Percentiles rank a stretch among this genome's conserved stretches.
These are phyloP conservation scores for Tulasnella sp. DNA, from an alignment of 768 basidiomycete species.

Conservation along the genomic window DNA sequence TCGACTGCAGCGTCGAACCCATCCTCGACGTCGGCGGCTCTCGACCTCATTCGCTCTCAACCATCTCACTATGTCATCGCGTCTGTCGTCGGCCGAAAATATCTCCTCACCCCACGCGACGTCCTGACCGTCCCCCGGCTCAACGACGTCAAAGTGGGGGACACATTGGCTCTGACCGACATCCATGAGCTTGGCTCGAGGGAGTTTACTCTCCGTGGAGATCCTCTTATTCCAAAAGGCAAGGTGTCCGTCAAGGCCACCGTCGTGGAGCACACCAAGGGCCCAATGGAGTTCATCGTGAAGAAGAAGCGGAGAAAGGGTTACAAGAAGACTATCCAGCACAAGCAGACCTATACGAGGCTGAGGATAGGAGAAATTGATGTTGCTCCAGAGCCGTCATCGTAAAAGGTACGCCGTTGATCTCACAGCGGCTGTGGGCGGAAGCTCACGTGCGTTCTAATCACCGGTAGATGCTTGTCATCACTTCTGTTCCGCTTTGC, in stretches of 20 bases:
- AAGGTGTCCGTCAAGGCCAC: conserved; percentile 77
- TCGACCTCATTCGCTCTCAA: conserved; percentile 82
- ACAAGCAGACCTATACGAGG: conserved; percentile 95
- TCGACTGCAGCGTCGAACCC: conserved; percentile 25
- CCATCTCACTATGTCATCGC: conserved; percentile 91
- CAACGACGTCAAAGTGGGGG: conserved; percentile 79
- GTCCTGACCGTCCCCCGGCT: conserved; percentile 90
- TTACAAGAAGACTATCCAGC: conserved; percentile 87
- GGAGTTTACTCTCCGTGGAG: conserved; percentile 85
- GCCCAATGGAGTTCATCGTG: conserved; percentile 82
- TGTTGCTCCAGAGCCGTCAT: not conserved
- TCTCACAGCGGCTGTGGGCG: not conserved
- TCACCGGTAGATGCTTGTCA: not conserved
- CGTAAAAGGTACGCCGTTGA: not conserved
- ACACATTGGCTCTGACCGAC: conserved; percentile 73
- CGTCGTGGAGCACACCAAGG: conserved; percentile 97
- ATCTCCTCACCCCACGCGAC: conserved; percentile 87
- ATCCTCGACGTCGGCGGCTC: conserved; percentile 45
- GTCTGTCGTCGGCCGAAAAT: conserved; percentile 78
- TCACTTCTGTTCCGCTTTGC: not conserved
- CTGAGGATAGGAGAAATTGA: conserved; percentile 81
- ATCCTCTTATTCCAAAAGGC: conserved; percentile 61
- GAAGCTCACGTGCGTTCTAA: not conserved
- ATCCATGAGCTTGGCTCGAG: conserved; percentile 94
- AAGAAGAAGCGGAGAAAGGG: conserved; percentile 99